A percentile compares a stretch with the other conserved stretches of the same genome.
Conservation (phyloP, 2,329 filamentous ascomycete genomes). For the Juglanconis oblonga region DNA sequence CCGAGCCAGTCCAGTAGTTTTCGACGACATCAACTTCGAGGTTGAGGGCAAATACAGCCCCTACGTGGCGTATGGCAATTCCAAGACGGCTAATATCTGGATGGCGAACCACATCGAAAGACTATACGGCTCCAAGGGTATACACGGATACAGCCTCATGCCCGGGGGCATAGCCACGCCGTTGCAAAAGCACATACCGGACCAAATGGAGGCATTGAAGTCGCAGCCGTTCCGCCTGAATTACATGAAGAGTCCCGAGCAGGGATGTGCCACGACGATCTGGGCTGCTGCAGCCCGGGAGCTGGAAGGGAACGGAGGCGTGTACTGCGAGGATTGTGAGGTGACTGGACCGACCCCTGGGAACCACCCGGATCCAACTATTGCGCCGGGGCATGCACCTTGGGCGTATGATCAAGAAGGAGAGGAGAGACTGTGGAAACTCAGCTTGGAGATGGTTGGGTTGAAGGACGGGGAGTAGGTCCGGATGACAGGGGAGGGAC, state of each 20-base stretch:
- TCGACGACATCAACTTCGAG: slow-evolving; percentile 39
- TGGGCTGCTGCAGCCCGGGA: slow-evolving; percentile 36
- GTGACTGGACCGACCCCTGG: slow-evolving; percentile 25
- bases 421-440: slow-evolving; percentile 36
- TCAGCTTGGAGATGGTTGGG: slow-evolving; percentile 29
- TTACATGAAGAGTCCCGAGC: slow-evolving; percentile 31
- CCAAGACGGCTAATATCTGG: slow-evolving; percentile 45
- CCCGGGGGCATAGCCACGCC: slow-evolving; percentile 39
- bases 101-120: slow-evolving; percentile 46
- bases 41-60: slow-evolving; percentile 30
- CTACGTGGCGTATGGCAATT: slow-evolving; percentile 36
- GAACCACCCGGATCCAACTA: background rate
- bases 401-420: slow-evolving; percentile 33
- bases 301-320: slow-evolving; percentile 38
- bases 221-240: slow-evolving; percentile 19
- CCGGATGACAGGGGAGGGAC: too few relatives aligned
- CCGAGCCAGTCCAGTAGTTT: slow-evolving; percentile 27
- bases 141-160: slow-evolving; percentile 41
- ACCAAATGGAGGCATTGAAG: slow-evolving; percentile 14
- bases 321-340: slow-evolving; percentile 39
- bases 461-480: background rate
- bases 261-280: slow-evolving; percentile 42
- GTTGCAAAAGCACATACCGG: slow-evolving; percentile 27
- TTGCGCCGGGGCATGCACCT: slow-evolving; percentile 18
- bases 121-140: slow-evolving; percentile 34